Base-by-base conservation (phyloP, 306 rosid genomes). In the Pyrus betulifolia region DNA sequence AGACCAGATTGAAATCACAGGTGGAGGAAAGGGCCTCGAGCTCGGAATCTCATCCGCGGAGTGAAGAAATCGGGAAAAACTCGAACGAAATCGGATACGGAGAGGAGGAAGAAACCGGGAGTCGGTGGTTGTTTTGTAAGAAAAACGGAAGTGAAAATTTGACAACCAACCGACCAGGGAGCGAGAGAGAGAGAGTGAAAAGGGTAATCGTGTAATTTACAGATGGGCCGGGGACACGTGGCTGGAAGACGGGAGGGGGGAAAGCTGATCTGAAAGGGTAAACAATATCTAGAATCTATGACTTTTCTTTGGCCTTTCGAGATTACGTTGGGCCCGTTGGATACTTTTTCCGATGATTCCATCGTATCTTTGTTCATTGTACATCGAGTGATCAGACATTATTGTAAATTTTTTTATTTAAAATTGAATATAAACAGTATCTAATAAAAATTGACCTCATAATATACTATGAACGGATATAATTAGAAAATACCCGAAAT, bases 51-150 rank as follows among this genome's bases (percentile, higher is more conserved):
- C 33, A 70, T 54, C 77, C 69, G 49, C 60, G 27, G 67, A 12
- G 51, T 74, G 63, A 61, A 10, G 38, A 74, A 27, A 57, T 67
- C 74, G 77, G 55, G 51, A 66, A 12, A 25, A n/a, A 27, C 38
- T 72, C 63, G 83, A 85, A 82, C 45, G 45, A 40, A 40, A 40
- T 67, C 71, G 83, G 86, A 82, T 84, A 80, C 52, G 70, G 33
- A 74, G 80, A 74, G 59, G 11, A 13, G 67, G 31, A 22, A 11
- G 30, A 60, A 60, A 4, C 15, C 14, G 25, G 31, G 65, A 25
- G 65, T 60, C 4, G 28, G 19, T 30, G 83, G 44, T 2, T 15
- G 70, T 38, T 75, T 67, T 51, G 77, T 59, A 42, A 72, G 87
- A 8, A 40, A 80, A 69, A 58, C 67, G 74, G 68, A 74, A 68